Evolutionary conservation across 129 eudicot species (phyloP), one percentile per base, ranked within the genome.

Genomic region (Erigeron canadensis): DNA sequence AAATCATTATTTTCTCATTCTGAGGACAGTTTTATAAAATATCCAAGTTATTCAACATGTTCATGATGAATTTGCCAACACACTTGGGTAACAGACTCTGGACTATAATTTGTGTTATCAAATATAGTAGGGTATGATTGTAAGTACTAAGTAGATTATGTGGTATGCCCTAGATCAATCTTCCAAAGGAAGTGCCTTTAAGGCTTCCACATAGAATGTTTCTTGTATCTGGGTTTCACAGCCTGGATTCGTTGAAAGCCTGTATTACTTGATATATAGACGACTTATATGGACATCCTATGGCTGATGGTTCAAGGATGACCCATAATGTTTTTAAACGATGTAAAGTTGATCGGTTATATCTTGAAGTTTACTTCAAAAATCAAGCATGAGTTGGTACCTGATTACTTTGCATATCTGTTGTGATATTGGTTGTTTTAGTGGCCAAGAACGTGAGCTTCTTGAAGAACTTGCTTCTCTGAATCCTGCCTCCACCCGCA

Each of bases 401-500:
- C 72, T 75, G 45, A 56, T 57, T 22, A 67, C 47, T 55, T 41
- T 10, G 39, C 62, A 43, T 42, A 34, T 63, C 10, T 46, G 41
- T 74, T 66, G 45, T 65, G 57, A 66, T 67, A 34, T 75, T 37
- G 23, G 73, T 67, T 75, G 73, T 66, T 12, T 44, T 42, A 94
- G 98, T 78, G 84, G 76, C 4, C 81, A 80, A 77, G 98, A 94
- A 76, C 92, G 93, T 42, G 93, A 94, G 65, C 84, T 94, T 65
- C 96, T 94, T 56, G 95, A 89, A 85, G 90, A 94, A 76, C 90
- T 94, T 79, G 92, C 96, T 79, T 78, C 84, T 57, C 84, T 89
- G 63, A 82, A 75, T 40, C 77, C 83, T 8, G 65, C 84, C 40
- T 79, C 82, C 77, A 83, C 41, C 72, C 89, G 88, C 44, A 34